Conservation (phyloP, 176 grass and related monocot genomes). For the Hyparrhenia diplandra region DNA sequence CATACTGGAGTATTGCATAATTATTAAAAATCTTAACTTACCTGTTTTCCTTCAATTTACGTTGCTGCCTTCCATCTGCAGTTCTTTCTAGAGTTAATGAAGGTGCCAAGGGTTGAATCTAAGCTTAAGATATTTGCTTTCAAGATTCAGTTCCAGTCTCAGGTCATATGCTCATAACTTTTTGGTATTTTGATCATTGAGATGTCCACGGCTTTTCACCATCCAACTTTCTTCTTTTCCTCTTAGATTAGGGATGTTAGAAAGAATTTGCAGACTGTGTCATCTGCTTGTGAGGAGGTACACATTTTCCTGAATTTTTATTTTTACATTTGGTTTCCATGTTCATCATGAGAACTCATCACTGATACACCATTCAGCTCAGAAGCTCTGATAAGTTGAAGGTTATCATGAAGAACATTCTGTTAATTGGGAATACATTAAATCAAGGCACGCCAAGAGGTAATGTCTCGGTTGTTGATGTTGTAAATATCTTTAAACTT, state of each 20-base stretch:
- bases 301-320: conserved; percentile 25
- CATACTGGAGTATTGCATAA: conserved; percentile 11
- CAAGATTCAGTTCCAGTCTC: conserved; percentile 91
- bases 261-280: conserved; percentile 71
- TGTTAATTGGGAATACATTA: conserved; percentile 83
- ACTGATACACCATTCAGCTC: conserved; percentile 45
- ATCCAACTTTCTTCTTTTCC: conserved; percentile 29
- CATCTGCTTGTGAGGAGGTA: conserved; percentile 90
- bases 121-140: conserved; percentile 87
- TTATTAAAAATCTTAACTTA: conserved; percentile 10
- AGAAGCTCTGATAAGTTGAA: conserved; percentile 89
- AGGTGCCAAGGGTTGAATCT: conserved; percentile 93
- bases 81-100: conserved; percentile 98
- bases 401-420: conserved; percentile 95
- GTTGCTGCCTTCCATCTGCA: conserved; percentile 29
- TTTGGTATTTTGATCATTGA: conserved; percentile 6
- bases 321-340: conserved; percentile 17
- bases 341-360: conserved; percentile 29
- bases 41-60: conserved; percentile 15
- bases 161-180: conserved; percentile 49
- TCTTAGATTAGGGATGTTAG: conserved; percentile 79
- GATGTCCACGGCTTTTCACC: conserved; percentile 35
- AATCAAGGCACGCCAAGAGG: conserved; percentile 96
- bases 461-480: conserved; percentile 28
- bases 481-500: conserved; percentile 7